phyloP scores from a whole-genome alignment of 2,329 filamentous ascomycete species.

The Grosmannia penicillata region DNA sequence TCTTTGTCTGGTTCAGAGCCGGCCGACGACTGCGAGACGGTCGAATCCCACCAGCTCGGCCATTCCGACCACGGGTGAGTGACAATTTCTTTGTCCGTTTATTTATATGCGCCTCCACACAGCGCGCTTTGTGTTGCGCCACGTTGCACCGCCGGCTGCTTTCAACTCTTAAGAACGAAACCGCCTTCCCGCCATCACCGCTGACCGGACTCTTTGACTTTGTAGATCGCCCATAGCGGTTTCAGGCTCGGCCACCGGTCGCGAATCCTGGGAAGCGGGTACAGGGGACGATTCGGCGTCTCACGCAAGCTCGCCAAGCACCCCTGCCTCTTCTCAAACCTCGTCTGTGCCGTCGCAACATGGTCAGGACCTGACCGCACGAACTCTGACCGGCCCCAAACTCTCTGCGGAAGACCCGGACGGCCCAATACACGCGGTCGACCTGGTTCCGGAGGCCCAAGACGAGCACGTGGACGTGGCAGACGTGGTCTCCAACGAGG shows the following conservation, averaged over 20 bases:
- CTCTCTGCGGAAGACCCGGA: too few species aligned
- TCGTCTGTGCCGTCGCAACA: slow-evolving; percentile 28
- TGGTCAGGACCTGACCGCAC: slow-evolving; percentile 28
- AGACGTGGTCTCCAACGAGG: too few species aligned
- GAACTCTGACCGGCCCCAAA: slow-evolving; percentile 11
- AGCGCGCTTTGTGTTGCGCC: background rate
- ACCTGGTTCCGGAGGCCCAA: background rate
- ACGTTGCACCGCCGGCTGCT: background rate
- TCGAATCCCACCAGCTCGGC: too few species aligned
- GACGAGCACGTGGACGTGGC: background rate
- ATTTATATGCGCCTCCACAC: too few species aligned
- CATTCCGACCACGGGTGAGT: slow-evolving; percentile 2
- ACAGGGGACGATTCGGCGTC: too few species aligned
- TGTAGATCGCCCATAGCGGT: background rate
- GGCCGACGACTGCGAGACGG: too few species aligned
- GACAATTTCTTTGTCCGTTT: background rate
- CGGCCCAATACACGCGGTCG: slow-evolving; percentile 3
- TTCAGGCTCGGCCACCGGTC: slow-evolving; percentile 6
- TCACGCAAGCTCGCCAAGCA: too few species aligned
- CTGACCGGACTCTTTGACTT: background rate
- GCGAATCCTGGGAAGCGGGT: slow-evolving; percentile 13
- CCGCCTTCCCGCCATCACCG: too few species aligned
- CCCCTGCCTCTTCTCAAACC: slow-evolving; percentile 21
- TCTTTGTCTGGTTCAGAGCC: slow-evolving; percentile 3
- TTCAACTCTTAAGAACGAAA: background rate